Conservation (phyloP, 768 basidiomycete genomes). For the Coprinopsis sp. region DNA sequence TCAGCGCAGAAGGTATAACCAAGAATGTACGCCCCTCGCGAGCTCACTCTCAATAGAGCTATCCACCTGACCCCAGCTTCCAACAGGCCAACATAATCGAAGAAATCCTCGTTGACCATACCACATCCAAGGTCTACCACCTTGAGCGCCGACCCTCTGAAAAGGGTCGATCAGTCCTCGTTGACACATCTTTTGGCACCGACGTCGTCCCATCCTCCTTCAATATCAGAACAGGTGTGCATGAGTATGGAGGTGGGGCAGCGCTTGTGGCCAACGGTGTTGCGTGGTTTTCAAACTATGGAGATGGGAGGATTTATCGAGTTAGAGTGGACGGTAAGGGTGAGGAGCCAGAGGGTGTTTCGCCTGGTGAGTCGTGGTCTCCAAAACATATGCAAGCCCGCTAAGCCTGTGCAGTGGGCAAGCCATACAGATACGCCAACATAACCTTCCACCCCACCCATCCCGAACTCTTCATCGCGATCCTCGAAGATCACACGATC, state of each 20-base stretch:
- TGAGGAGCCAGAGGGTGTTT: slow-evolving; percentile 53
- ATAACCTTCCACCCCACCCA: slow-evolving; percentile 53
- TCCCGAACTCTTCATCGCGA: slow-evolving; percentile 49
- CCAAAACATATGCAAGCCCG: slow-evolving; percentile 2
- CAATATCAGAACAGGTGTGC: slow-evolving; percentile 58
- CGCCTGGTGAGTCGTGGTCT: slow-evolving; percentile 47
- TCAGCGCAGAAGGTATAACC: slow-evolving; percentile 44
- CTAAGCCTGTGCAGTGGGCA: slow-evolving; percentile 31
- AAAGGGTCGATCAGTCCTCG: slow-evolving; percentile 48
- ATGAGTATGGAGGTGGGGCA: slow-evolving; percentile 70
- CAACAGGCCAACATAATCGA: slow-evolving; percentile 38
- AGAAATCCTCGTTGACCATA: slow-evolving; percentile 56
- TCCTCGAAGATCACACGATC: slow-evolving; percentile 69
- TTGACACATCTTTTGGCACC: slow-evolving; percentile 41
- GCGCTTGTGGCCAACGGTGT: slow-evolving; percentile 46
- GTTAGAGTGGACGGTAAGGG: slow-evolving; percentile 26
- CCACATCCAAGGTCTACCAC: slow-evolving; percentile 52
- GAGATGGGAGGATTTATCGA: slow-evolving; percentile 50
- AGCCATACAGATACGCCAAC: slow-evolving; percentile 57
- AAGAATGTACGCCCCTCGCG: slow-evolving; percentile 29
- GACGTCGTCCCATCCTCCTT: slow-evolving; percentile 54
- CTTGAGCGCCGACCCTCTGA: slow-evolving; percentile 56
- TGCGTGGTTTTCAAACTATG: slow-evolving; percentile 56
- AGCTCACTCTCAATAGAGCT: slow-evolving; percentile 10
- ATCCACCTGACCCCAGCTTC: slow-evolving; percentile 33